Evolutionary conservation across 768 basidiomycete genomes (phyloP).

Genomic region (Kwoniella pini): DNA sequence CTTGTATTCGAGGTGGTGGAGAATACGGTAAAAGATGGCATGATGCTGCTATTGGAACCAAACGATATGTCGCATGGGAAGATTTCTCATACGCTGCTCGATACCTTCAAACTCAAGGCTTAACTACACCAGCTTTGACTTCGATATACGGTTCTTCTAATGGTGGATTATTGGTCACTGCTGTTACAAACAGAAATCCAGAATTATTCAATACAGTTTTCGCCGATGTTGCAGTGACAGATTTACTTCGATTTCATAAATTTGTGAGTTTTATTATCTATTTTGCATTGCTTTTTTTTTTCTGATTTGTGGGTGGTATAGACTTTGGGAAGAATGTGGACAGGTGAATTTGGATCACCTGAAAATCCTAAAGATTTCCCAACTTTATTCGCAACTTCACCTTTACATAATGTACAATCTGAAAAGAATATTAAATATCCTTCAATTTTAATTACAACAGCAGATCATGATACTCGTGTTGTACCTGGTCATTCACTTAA

Average conservation of each 20-base stretch:
- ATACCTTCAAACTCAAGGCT: constrained; percentile 18
- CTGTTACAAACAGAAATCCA: constrained; percentile 14
- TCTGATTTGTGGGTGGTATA: neutral
- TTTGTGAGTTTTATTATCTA: constrained; percentile 7
- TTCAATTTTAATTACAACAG: constrained; percentile 18
- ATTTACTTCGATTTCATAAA: constrained; percentile 13
- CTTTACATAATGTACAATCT: constrained; percentile 12
- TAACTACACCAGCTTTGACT: constrained; percentile 13
- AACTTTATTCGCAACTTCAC: constrained; percentile 4
- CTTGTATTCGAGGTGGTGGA: constrained; percentile 22
- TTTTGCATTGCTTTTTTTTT: neutral
- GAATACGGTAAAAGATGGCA: constrained; percentile 27
- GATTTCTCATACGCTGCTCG: constrained; percentile 20
- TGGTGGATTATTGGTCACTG: constrained; percentile 19
- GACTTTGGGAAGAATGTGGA: constrained; percentile 21
- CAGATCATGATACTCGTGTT: constrained; percentile 18
- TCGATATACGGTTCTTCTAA: constrained; percentile 23
- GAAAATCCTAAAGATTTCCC: constrained; percentile 18
- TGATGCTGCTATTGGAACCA: constrained; percentile 14
- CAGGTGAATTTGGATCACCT: constrained; percentile 17
- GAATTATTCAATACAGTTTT: constrained; percentile 16
- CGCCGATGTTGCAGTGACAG: constrained; percentile 12
- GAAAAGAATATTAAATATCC: constrained; percentile 8
- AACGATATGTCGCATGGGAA: constrained; percentile 15
- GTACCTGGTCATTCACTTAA: constrained; percentile 20